These are phyloP conservation scores for Trichoderma gracile DNA, from an alignment of 2,329 filamentous ascomycete genomes.

Conservation along the genomic window DNA sequence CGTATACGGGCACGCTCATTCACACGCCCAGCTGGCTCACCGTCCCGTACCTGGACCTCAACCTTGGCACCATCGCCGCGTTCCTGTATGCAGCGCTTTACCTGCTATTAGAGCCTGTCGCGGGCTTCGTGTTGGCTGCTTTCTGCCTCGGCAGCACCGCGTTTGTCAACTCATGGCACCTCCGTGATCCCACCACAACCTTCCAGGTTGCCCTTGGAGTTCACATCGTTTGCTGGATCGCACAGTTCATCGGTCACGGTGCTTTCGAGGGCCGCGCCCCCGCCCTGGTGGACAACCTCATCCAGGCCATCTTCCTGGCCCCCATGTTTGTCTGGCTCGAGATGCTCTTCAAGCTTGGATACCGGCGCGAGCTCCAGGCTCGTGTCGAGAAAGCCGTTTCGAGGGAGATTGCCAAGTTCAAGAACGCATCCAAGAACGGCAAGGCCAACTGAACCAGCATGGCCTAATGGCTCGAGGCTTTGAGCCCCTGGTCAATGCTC, in stretches of 20 bases:
- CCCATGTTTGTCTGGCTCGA: slow-evolving; percentile 98
- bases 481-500: neutral
- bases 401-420: slow-evolving; percentile 75
- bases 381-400: slow-evolving; percentile 76
- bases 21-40: slow-evolving; percentile 67
- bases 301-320: slow-evolving; percentile 89
- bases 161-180: slow-evolving; percentile 71
- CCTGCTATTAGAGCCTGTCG: slow-evolving; percentile 89
- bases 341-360: slow-evolving; percentile 85
- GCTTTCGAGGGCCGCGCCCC: slow-evolving; percentile 85
- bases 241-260: slow-evolving; percentile 90
- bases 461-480: neutral
- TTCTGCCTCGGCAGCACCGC: slow-evolving; percentile 76
- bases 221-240: slow-evolving; percentile 76
- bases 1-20: slow-evolving; percentile 64
- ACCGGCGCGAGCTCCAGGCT: slow-evolving; percentile 81
- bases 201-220: slow-evolving; percentile 63
- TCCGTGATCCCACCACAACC: slow-evolving; percentile 51
- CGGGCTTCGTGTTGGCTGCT: slow-evolving; percentile 73
- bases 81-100: slow-evolving; percentile 77
- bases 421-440: slow-evolving; percentile 54
- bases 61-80: slow-evolving; percentile 63
- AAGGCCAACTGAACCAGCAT: slow-evolving; percentile 50
- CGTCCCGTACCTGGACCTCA: slow-evolving; percentile 66
- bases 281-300: slow-evolving; percentile 84